Evolutionary conservation across 169 alveolate genomes (phyloP).

Genomic region (Babesia sp.): DNA sequence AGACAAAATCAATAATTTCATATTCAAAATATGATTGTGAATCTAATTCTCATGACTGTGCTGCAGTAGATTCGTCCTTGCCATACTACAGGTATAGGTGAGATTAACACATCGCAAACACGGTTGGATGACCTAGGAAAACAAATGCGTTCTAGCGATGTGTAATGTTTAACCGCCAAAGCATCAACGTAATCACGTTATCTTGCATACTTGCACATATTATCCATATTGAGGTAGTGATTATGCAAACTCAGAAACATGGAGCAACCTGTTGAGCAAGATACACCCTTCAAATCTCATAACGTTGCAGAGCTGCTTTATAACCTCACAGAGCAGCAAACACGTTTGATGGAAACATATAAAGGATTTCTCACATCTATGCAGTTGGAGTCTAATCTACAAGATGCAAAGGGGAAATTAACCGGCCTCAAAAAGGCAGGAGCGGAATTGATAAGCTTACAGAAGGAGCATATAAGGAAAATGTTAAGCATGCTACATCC

Average conservation of each 20-base stretch:
- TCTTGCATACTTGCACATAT: neutral
- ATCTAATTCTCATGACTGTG: no score
- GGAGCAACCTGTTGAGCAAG: neutral
- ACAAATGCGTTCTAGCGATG: no score
- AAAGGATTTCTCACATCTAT: slow-evolving; percentile 23
- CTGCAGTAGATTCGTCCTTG: no score
- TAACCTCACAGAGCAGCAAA: slow-evolving; percentile 30
- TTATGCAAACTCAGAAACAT: neutral
- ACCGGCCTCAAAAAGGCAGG: slow-evolving; percentile 18
- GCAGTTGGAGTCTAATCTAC: slow-evolving; percentile 28
- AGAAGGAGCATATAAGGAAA: slow-evolving; percentile 29
- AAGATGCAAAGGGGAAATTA: slow-evolving; percentile 16
- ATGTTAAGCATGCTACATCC: slow-evolving; percentile 21
- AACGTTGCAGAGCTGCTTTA: slow-evolving; percentile 32
- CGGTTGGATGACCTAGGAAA: no score
- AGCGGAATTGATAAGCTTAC: slow-evolving; percentile 15
- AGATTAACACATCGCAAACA: no score
- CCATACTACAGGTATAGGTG: no score
- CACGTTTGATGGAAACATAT: slow-evolving; percentile 38
- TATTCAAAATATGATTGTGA: no score
- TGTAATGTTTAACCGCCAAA: no score
- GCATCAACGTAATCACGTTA: no score
- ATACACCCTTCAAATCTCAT: neutral
- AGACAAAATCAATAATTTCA: no score
- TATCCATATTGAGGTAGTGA: no score